phyloP scores from a whole-genome alignment of 345 rosid genomes.

The Citropsis articulata region DNA sequence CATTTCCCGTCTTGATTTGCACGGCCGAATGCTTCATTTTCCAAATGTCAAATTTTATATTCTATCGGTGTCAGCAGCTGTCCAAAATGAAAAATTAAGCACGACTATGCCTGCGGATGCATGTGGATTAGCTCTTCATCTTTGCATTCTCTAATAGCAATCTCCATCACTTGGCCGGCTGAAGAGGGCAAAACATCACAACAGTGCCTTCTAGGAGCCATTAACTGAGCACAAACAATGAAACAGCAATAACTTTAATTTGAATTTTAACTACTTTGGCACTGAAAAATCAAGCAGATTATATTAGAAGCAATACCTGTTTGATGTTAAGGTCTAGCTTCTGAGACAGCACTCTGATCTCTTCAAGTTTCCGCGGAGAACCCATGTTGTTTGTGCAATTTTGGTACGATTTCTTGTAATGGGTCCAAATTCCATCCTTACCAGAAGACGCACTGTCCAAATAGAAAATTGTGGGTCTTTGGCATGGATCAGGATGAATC shows the following conservation, averaged over 20 bases:
- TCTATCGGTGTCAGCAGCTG: neutral
- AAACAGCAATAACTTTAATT: neutral
- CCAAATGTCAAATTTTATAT: neutral
- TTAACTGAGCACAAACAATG: constrained; percentile 37
- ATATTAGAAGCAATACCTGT: constrained; percentile 40
- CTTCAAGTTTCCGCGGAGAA: constrained; percentile 59
- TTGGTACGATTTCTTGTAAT: constrained; percentile 46
- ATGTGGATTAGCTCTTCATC: constrained; percentile 64
- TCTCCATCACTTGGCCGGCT: constrained; percentile 45
- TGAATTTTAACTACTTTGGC: neutral
- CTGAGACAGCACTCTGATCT: constrained; percentile 59
- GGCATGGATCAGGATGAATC: constrained; percentile 57
- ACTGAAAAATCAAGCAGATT: neutral
- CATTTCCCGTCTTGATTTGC: neutral
- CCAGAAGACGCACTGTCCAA: constrained; percentile 35
- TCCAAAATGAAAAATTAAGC: neutral
- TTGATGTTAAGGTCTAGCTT: constrained; percentile 47
- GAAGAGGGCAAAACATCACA: constrained; percentile 73
- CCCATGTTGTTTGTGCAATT: constrained; percentile 43
- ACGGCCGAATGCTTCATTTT: neutral
- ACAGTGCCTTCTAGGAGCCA: constrained; percentile 84
- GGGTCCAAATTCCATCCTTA: constrained; percentile 31
- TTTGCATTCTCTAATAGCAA: constrained; percentile 63
- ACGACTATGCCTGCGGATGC: constrained; percentile 25
- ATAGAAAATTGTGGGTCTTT: constrained; percentile 65